phyloP scores from a whole-genome alignment of 1,139 yeast genomes.

The Saccharomyces hybrid region DNA sequence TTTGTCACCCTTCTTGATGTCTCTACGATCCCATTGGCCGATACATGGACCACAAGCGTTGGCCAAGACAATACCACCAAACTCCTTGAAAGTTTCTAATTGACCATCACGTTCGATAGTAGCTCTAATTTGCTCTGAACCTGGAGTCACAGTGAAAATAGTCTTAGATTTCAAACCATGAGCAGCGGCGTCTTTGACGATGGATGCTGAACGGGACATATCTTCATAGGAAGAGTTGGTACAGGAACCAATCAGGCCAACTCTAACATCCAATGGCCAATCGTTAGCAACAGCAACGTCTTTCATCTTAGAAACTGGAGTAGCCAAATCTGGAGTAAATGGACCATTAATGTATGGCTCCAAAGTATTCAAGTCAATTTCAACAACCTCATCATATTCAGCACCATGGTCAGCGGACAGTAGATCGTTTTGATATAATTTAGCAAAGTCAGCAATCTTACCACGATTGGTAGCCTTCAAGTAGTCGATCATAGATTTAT shows the following conservation, averaged over 20 bases:
- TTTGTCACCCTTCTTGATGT: conserved; percentile 94
- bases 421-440: conserved; percentile 64
- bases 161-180: conserved; percentile 90
- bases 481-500: conserved; percentile 82
- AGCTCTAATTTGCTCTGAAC: conserved; percentile 98
- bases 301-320: conserved; percentile 89
- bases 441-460: conserved; percentile 75
- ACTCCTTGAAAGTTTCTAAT: conserved; percentile 79
- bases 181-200: conserved; percentile 80
- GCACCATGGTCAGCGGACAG: conserved; percentile 88
- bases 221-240: conserved; percentile 99
- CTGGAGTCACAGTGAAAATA: conserved; percentile 92
- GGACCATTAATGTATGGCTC: conserved; percentile 99
- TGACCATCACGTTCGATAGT: conserved; percentile 97
- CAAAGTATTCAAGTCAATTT: conserved; percentile 86
- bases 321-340: conserved; percentile 97
- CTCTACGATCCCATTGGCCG: conserved; percentile 99
- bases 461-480: conserved; percentile 83
- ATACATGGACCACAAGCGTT: conserved; percentile 99
- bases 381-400: conserved; percentile 93
- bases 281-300: conserved; percentile 79
- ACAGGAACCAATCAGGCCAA: conserved; percentile 97
- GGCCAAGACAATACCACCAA: conserved; percentile 93
- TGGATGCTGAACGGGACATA: conserved; percentile 95
- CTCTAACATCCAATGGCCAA: conserved; percentile 94